Conservation (phyloP, 106 monocot species). For the Hemerocallis citrina region DNA sequence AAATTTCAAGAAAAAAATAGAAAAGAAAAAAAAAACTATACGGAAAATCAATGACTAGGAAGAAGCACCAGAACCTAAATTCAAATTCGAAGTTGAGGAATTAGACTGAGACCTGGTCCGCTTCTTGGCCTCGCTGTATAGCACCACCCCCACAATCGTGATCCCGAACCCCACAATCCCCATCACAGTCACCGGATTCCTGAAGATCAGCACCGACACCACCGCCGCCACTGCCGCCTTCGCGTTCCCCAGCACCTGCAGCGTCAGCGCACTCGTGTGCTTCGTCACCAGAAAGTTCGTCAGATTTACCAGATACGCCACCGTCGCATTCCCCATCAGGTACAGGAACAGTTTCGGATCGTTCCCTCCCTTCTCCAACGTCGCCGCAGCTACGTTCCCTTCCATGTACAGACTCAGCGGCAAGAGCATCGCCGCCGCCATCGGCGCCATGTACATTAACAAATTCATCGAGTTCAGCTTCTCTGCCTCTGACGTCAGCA, state of each 20-base stretch:
- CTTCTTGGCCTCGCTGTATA: slow-evolving; percentile 42
- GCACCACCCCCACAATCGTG: slow-evolving; percentile 26
- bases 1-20: no score
- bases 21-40: no score
- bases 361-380: neutral
- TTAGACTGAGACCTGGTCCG: neutral
- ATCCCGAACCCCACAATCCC: slow-evolving; percentile 29
- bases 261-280: slow-evolving; percentile 35
- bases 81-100: neutral
- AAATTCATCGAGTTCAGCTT: slow-evolving; percentile 37
- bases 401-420: slow-evolving; percentile 21
- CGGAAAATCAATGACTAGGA: no score
- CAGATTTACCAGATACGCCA: slow-evolving; percentile 34
- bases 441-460: slow-evolving; percentile 39
- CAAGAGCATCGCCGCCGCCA: slow-evolving; percentile 20
- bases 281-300: slow-evolving; percentile 40
- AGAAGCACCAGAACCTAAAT: slow-evolving; percentile 2
- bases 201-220: slow-evolving; percentile 33
- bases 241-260: slow-evolving; percentile 38
- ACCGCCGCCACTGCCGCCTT: slow-evolving; percentile 39
- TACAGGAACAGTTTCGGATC: slow-evolving; percentile 18
- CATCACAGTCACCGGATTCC: slow-evolving; percentile 35
- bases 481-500: slow-evolving; percentile 29
- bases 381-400: slow-evolving; percentile 13
- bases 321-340: slow-evolving; percentile 26